phyloP scores from a whole-genome alignment of 225 moss, liverwort and hornwort species.

The Pseudisothecium myosuroides region DNA sequence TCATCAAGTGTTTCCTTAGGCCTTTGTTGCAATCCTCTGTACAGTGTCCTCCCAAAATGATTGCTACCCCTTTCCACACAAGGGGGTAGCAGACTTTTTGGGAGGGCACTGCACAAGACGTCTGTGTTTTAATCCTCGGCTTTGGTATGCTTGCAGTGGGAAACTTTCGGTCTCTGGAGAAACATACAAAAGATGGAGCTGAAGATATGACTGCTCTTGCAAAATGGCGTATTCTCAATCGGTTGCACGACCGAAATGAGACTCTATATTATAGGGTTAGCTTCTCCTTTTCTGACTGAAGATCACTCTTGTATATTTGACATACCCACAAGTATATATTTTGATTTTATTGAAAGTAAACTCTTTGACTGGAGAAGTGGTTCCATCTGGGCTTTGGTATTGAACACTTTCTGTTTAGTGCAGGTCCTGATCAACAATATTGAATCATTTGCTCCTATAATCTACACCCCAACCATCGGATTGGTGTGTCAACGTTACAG shows the following conservation, averaged over 20 bases:
- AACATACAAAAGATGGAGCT: constrained; percentile 76
- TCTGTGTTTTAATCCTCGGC: not conserved
- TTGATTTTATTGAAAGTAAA: not conserved
- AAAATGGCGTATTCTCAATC: constrained; percentile 96
- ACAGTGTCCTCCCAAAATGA: not conserved
- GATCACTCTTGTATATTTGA: not conserved
- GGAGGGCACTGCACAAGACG: not conserved
- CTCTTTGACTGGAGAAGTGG: not conserved
- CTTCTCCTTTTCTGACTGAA: not conserved
- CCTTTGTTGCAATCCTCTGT: not conserved
- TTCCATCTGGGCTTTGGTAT: not conserved
- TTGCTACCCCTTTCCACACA: not conserved
- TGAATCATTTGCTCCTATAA: constrained; percentile 78
- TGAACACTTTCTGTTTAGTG: constrained; percentile 4
- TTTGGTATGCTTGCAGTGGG: constrained; percentile 40
- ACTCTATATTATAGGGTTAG: constrained; percentile 82
- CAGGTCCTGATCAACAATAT: constrained; percentile 92
- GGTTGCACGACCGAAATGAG: constrained; percentile 94
- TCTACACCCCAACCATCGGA: constrained; percentile 94
- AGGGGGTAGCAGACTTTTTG: not conserved
- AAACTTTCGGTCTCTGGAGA: constrained; percentile 80
- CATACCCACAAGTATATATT: not conserved
- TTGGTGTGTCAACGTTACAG: constrained; percentile 98
- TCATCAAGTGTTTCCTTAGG: not conserved
- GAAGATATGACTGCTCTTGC: constrained; percentile 78